Base-by-base conservation (phyloP, 345 rosid genomes). In the Mercurialis annua region DNA sequence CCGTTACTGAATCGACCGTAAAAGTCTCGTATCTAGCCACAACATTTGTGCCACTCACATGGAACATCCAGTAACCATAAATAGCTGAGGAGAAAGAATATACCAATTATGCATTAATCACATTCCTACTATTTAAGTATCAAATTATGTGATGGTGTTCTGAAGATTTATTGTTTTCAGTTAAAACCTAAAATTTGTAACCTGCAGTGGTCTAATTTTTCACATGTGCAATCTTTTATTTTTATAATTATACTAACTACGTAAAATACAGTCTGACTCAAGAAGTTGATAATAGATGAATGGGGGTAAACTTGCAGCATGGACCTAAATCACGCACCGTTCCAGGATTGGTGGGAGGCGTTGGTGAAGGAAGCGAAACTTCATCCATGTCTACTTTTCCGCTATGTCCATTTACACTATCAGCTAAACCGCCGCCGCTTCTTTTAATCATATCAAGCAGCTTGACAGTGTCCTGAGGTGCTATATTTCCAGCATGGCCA, bases 351-450 rank as follows among this genome's bases (percentile, higher is more conserved):
- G 79, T 80, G 1, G 96, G 75, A 34, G 97, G 99, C 53, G 99
- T 93, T 43, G 97, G 97, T 40, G 97, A 89, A 40, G 97, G 99
- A 74, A 90, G 97, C 68, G 97, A 91, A 56, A 89, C 96, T 84
- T 87, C 91, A 59, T 82, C 89, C 63, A 74, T 87, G 81, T 84
- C 90, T 44, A 71, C 78, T 65, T 82, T 74, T 44, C 67, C 77
- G 59, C 67, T 71, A 2, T 59, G 23, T 64, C 76, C 81, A 42
- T 64, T 84, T 56, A 46, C 23, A 69, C 71, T 68, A 58, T 64
- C 59, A 0, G 73, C 62, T 46, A 62, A 69, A 64, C 65, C 78
- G 66, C 76, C 71, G 62, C 84, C 88, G 54, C 83, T 85, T 24
- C 78, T 74, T 83, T 89, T 89, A 44, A 89, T 86, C 85, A 83